Base-by-base conservation (phyloP, 129 eudicot species). In the Logfia minima region DNA sequence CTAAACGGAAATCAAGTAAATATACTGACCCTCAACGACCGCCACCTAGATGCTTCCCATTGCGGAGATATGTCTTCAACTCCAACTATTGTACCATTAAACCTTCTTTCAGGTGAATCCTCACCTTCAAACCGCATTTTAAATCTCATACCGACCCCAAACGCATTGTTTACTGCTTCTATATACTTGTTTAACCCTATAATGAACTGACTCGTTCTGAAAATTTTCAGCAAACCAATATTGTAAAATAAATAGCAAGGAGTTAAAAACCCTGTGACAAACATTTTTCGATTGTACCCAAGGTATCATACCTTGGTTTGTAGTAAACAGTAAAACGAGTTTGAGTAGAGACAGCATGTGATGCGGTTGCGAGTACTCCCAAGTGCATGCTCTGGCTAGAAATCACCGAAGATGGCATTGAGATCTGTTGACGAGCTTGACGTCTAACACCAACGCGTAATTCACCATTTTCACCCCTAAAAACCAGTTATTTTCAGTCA, bases 371-470 rank as follows among this genome's bases (percentile, higher is more conserved):
- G 60, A 94, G 96, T 66, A 93, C 97, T 64, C 98, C 98, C 32
- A 93, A 84, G 76, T 93, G 98, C 98, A 93, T 93, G 68, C 98
- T 94, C 66, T 94, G 98, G 71, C 97, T 94, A 11, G 98, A 94
- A 75, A 94, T 94, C 22, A 94, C 97, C 9, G 98, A 94, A 6
- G 98, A 86, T 2, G 98, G 98, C 88, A 91, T 86, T 32, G 88
- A 82, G 74, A 75, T 87, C 69, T 86, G 98, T 75, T 94, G 97
- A 58, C 86, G 86, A 56, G 90, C 85, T 75, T 76, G 85, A 18
- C 98, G 90, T 17, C 96, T 83, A 68, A 94, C 93, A 18, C 98
- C 98, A 76, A 91, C 98, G 4, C 97, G 96, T 23, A 94, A 75
- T 63, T 91, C 98, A 28, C 96, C 92, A 71, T 80, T 86, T 66